Percentiles rank a stretch among this genome's conserved stretches.
Evolutionary conservation across 106 monocot genomes (phyloP).

Genomic region (Gastrodia elata): DNA sequence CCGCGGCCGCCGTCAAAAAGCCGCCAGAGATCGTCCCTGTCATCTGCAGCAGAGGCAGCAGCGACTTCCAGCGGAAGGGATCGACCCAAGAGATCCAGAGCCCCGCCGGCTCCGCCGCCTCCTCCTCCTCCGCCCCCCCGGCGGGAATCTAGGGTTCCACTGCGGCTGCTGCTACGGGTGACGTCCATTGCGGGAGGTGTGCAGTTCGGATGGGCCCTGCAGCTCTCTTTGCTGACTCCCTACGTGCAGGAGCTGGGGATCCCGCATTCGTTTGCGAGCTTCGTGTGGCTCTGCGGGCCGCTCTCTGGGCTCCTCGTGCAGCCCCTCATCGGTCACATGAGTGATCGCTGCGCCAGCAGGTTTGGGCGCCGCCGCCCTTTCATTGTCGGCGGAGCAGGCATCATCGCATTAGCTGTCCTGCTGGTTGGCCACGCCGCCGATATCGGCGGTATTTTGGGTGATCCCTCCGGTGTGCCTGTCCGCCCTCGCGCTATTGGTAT

Average conservation of each 20-base stretch:
- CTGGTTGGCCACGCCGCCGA: conserved; percentile 50
- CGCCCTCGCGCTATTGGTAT: conserved; percentile 26
- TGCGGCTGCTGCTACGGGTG: conserved; percentile 27
- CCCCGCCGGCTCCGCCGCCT: conserved; percentile 8
- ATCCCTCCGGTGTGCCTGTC: conserved; percentile 12
- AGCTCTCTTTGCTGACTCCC: conserved; percentile 63
- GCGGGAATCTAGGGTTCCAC: conserved; percentile 11
- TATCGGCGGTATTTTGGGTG: conserved; percentile 39
- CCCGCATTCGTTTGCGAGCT: conserved; percentile 50
- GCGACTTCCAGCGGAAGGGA: background rate
- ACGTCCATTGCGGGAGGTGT: conserved; percentile 46
- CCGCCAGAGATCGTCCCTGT: conserved; percentile 1
- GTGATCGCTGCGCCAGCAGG: conserved; percentile 30
- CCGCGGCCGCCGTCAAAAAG: background rate
- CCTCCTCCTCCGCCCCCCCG: conserved; percentile 7
- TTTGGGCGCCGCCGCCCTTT: conserved; percentile 52
- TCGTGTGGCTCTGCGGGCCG: conserved; percentile 79
- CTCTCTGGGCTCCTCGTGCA: conserved; percentile 60
- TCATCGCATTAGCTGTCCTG: conserved; percentile 31
- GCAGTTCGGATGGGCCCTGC: conserved; percentile 76
- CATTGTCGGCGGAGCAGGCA: conserved; percentile 31
- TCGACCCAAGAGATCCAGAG: background rate
- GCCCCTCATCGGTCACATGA: conserved; percentile 58
- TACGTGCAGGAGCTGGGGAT: conserved; percentile 76
- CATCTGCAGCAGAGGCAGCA: background rate